These are phyloP conservation scores for Schizonepeta tenuifolia DNA, from an alignment of 257 asterid genomes.

Conservation along the genomic window DNA sequence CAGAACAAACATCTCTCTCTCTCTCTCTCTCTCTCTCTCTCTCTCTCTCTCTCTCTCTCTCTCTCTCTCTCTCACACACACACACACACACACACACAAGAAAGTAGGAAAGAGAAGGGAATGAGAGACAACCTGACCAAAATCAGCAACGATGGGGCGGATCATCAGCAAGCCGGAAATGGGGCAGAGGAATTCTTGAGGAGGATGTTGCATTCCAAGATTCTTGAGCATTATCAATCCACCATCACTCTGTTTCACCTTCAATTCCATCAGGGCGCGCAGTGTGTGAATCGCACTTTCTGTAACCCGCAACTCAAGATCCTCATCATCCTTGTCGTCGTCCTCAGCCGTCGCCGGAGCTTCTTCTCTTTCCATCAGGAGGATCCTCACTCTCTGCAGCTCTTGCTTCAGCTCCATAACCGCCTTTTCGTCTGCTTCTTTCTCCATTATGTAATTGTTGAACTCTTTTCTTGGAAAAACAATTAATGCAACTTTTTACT, in stretches of 20 bases:
- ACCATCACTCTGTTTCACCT: conserved; percentile 20
- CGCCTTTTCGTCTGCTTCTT: neutral
- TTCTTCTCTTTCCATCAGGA: neutral
- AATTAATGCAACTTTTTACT: no score
- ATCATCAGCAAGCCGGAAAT: neutral
- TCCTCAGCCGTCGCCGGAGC: neutral
- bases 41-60: no score
- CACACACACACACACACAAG: no score
- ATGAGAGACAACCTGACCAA: neutral
- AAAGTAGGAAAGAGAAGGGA: neutral
- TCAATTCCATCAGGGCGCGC: conserved; percentile 39
- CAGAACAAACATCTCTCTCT: no score
- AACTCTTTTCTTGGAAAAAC: neutral
- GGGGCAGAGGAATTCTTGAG: neutral
- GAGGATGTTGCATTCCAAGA: conserved; percentile 7
- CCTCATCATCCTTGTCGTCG: conserved; percentile 37
- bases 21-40: no score
- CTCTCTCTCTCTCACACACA: no score
- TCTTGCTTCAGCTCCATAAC: conserved; percentile 4
- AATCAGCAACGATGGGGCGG: neutral
- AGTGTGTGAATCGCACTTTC: conserved; percentile 46
- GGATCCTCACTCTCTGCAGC: neutral
- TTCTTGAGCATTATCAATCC: neutral
- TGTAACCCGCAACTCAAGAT: conserved; percentile 31
- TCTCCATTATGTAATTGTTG: neutral